phyloP scores from a whole-genome alignment of 192 early-diverging fungal species.

The Coemansia sp. region DNA sequence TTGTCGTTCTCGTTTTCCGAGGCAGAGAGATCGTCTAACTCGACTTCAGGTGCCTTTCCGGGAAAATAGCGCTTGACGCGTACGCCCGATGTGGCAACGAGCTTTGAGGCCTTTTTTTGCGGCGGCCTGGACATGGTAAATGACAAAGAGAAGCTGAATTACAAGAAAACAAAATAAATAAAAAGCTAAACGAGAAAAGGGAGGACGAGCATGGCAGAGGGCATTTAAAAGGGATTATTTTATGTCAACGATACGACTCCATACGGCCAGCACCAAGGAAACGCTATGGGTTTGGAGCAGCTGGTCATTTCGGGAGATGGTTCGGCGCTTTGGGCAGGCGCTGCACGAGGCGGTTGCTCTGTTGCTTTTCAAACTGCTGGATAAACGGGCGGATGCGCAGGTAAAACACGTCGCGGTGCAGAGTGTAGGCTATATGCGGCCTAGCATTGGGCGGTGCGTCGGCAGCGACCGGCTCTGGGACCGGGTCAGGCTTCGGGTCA shows the following conservation, averaged over 20 bases:
- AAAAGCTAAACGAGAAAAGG: too few relatives aligned
- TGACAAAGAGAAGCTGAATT: too few relatives aligned
- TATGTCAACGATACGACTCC: too few relatives aligned
- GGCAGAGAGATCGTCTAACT: slow-evolving; percentile 21
- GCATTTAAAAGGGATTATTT: too few relatives aligned
- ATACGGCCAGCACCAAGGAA: too few relatives aligned
- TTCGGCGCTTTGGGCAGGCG: slow-evolving; percentile 22
- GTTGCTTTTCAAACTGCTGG: slow-evolving; percentile 25
- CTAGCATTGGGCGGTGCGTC: too few relatives aligned
- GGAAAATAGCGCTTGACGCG: slow-evolving; percentile 49
- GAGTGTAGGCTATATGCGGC: slow-evolving; percentile 14
- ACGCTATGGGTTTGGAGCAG: too few relatives aligned
- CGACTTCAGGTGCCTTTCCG: slow-evolving; percentile 40
- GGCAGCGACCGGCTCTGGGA: too few relatives aligned
- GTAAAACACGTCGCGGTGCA: slow-evolving; percentile 33
- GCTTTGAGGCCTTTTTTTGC: slow-evolving; percentile 9
- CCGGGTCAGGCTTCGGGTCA: too few relatives aligned
- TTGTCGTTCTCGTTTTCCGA: slow-evolving; percentile 42
- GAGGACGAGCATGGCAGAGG: too few relatives aligned
- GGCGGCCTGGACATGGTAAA: slow-evolving; percentile 12
- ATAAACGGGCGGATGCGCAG: slow-evolving; percentile 32
- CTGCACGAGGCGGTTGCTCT: slow-evolving; percentile 15
- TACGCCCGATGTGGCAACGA: slow-evolving; percentile 37
- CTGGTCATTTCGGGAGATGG: neutral
- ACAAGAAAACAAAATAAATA: too few relatives aligned